These are phyloP conservation scores for Corrigiola litoralis DNA, from an alignment of 179 eudicot species.

Conservation along the genomic window DNA sequence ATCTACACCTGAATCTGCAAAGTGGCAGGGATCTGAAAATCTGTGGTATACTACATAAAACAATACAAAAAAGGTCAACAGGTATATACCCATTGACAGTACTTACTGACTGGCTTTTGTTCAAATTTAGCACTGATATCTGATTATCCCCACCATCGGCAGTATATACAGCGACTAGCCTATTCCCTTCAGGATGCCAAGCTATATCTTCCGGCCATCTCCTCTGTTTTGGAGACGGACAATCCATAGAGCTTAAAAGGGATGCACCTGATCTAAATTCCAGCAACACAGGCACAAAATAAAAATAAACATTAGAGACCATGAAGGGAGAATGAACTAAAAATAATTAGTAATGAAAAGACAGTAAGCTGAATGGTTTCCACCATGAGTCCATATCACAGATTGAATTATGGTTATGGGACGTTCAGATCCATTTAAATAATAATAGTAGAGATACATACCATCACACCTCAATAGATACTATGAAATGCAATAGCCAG, in stretches of 20 bases:
- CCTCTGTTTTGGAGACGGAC: conserved; percentile 69
- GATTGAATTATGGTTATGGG: not conserved
- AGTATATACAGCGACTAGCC: conserved; percentile 63
- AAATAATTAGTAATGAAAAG: not conserved
- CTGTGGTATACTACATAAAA: not conserved
- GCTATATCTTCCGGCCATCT: conserved; percentile 99
- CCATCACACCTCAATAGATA: not conserved
- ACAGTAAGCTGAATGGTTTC: conserved; percentile 1
- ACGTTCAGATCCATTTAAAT: not conserved
- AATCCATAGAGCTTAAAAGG: conserved; percentile 63
- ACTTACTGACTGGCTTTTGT: conserved; percentile 57
- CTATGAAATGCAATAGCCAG: not conserved
- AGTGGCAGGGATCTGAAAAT: not conserved
- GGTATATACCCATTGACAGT: not conserved
- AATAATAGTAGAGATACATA: not conserved
- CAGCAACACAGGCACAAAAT: conserved; percentile 17
- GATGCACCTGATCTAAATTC: conserved; percentile 69
- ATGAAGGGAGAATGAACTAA: not conserved
- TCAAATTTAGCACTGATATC: conserved; percentile 69
- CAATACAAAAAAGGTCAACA: not conserved
- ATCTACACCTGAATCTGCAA: not conserved
- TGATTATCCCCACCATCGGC: conserved; percentile 95
- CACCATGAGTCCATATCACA: not conserved
- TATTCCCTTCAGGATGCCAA: conserved; percentile 90
- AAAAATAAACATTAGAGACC: conserved; percentile 5